A percentile compares a stretch with the other conserved stretches of the same genome.
These are phyloP conservation scores for Sanghuangporus baumii DNA, from an alignment of 1,284 basidiomycete species.

Conservation along the genomic window DNA sequence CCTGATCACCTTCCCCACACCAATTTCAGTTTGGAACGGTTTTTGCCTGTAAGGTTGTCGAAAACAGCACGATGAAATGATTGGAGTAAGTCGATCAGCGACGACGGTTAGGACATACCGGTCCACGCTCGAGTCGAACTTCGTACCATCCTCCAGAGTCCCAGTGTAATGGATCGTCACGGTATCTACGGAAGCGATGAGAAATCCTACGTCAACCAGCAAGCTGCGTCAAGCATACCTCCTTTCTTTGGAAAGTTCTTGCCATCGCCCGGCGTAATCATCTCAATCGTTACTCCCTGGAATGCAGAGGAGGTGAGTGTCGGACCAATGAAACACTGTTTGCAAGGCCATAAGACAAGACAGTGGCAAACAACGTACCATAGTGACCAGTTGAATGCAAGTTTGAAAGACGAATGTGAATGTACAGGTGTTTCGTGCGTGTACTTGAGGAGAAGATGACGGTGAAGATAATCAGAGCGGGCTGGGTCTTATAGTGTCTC, in stretches of 20 bases:
- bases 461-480: conserved; percentile 14
- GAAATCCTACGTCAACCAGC: background rate
- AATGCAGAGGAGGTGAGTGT: conserved; percentile 20
- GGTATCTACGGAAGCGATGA: conserved; percentile 31
- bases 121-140: conserved; percentile 71
- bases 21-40: conserved; percentile 75
- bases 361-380: conserved; percentile 24
- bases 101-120: conserved; percentile 36
- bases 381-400: background rate
- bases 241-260: conserved; percentile 43
- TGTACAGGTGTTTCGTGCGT: background rate
- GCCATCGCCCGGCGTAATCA: conserved; percentile 38
- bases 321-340: conserved; percentile 20
- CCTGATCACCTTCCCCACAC: conserved; percentile 77
- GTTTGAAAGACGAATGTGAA: background rate
- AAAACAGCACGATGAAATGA: background rate
- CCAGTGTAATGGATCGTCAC: conserved; percentile 33
- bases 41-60: conserved; percentile 31
- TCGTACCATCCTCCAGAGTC: conserved; percentile 27
- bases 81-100: background rate
- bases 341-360: conserved; percentile 17
- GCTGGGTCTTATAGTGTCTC: conserved; percentile 35
- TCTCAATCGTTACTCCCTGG: conserved; percentile 46
- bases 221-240: conserved; percentile 28
- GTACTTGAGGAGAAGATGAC: conserved; percentile 3